Evolutionary conservation across 2,329 filamentous ascomycete species (phyloP), one percentile per base, ranked within the genome.

Genomic region (Tolypocladium tundrense): DNA sequence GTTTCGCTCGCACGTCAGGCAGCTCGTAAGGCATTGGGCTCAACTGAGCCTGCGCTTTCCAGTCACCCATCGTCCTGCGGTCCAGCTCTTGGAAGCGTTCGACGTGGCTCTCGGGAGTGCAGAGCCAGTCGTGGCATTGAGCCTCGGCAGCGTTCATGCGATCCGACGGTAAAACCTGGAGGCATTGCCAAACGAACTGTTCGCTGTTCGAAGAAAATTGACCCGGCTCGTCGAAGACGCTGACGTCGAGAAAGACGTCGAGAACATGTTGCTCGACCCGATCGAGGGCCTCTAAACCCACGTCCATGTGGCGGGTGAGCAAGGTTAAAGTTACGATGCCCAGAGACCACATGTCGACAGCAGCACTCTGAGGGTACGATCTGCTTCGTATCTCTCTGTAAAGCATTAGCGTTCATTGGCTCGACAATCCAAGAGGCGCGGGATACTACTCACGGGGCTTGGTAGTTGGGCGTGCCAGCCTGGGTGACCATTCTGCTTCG

Each of bases 281-380:
- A 51, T 64, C 68, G 16, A 74, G 58, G 16, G 67, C 63, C n/a
- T 61, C 58, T 13, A 68, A 59, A 13, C 63, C 56, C 2, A 54
- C 45, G 0, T 62, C 62, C 40, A 57, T 61, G 37, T 61, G 58
- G 4, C 65, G 65, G n/a, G 67, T 64, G 11, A 74, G 58, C 35
- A 76, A 63, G 27, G 72, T 69, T 1, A 81, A 59, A 0, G 71
- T 64, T 4, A 82, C 69, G 56, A 81, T 70, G 0, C 80, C 80
- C 19, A 82, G 64, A 4, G 79, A 75, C 80, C 80, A 83, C 27
- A 82, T 75, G 59, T 83, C 80, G 7, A 80, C 76, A 55, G 57
- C 72, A 19, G 61, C 65, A 56, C 66, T 80, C 68, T 64, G 67
- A 40, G 60, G 35, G 16, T 65, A 57, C 4, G 61, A 59, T 8